phyloP scores from a whole-genome alignment of 768 basidiomycete genomes.

The Melanogaster broomeanus region DNA sequence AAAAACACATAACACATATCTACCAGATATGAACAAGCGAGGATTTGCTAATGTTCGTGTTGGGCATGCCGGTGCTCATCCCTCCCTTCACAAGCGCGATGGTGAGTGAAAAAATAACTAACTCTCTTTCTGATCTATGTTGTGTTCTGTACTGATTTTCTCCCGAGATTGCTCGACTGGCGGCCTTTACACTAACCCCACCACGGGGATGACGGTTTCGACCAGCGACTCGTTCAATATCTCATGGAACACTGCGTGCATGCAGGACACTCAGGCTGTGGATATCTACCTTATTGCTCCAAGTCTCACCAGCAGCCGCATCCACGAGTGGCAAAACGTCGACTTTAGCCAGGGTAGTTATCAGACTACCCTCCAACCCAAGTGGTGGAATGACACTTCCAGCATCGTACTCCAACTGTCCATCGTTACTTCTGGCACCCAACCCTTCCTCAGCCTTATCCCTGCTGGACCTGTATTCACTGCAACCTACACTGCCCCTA shows the following conservation, averaged over 20 bases:
- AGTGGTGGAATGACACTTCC: slow-evolving; percentile 70
- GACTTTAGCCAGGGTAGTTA: slow-evolving; percentile 50
- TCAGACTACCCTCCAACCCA: slow-evolving; percentile 51
- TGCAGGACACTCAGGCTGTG: slow-evolving; percentile 43
- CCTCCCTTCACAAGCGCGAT: slow-evolving; percentile 24
- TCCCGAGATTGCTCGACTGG: slow-evolving; percentile 52
- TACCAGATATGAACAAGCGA: slow-evolving; percentile 29
- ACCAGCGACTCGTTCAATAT: slow-evolving; percentile 53
- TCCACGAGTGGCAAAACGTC: slow-evolving; percentile 62
- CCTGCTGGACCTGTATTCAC: slow-evolving; percentile 72
- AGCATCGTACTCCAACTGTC: slow-evolving; percentile 54
- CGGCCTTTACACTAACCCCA: slow-evolving; percentile 62
- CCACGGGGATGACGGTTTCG: slow-evolving; percentile 46
- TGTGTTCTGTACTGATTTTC: neutral
- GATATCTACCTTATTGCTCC: slow-evolving; percentile 74
- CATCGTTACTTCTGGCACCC: slow-evolving; percentile 52
- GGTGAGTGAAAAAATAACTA: slow-evolving; percentile 15
- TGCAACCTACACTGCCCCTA: slow-evolving; percentile 54
- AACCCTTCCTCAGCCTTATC: slow-evolving; percentile 51
- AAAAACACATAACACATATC: slow-evolving; percentile 6
- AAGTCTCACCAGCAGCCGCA: slow-evolving; percentile 35
- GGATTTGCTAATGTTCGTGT: slow-evolving; percentile 26
- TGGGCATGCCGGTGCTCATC: slow-evolving; percentile 22
- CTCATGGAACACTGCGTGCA: slow-evolving; percentile 65
- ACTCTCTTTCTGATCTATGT: neutral